phyloP scores from a whole-genome alignment of 1,284 basidiomycete species.

The Cryptococcus floricola region DNA sequence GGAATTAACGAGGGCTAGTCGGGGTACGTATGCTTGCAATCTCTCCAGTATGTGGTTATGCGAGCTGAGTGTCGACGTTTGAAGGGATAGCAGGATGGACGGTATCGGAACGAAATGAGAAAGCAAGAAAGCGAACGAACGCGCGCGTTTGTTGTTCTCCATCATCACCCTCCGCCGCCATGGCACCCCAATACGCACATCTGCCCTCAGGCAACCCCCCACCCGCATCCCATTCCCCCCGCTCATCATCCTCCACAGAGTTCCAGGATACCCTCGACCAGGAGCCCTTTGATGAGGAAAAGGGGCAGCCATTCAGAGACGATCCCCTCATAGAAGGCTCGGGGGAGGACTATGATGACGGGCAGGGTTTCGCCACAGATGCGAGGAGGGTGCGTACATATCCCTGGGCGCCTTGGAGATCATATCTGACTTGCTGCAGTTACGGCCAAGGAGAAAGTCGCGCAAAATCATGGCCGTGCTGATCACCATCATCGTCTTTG shows the following conservation, averaged over 20 bases:
- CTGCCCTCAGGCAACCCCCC: constrained; percentile 1
- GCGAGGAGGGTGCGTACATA: constrained; percentile 24
- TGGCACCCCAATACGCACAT: constrained; percentile 12
- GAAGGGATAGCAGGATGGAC: not conserved
- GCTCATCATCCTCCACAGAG: constrained; percentile 17
- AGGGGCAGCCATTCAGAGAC: constrained; percentile 34
- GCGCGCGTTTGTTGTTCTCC: not conserved
- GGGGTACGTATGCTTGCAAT: too few species aligned
- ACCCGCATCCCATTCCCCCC: constrained; percentile 8
- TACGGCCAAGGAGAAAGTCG: constrained; percentile 37
- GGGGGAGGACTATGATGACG: constrained; percentile 19
- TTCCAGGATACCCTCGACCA: constrained; percentile 41
- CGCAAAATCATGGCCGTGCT: constrained; percentile 41
- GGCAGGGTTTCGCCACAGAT: constrained; percentile 29
- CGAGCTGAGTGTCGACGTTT: not conserved
- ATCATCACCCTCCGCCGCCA: not conserved
- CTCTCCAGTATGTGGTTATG: not conserved
- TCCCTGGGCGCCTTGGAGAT: not conserved
- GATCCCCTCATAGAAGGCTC: constrained; percentile 30
- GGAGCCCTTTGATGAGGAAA: constrained; percentile 41
- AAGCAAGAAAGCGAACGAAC: not conserved
- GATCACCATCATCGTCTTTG: constrained; percentile 33
- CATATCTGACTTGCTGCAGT: constrained; percentile 7
- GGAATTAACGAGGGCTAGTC: not conserved
- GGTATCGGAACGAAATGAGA: not conserved